Evolutionary conservation across 23 red algal genomes (phyloP).

Genomic region (Gracilaria caudata): DNA sequence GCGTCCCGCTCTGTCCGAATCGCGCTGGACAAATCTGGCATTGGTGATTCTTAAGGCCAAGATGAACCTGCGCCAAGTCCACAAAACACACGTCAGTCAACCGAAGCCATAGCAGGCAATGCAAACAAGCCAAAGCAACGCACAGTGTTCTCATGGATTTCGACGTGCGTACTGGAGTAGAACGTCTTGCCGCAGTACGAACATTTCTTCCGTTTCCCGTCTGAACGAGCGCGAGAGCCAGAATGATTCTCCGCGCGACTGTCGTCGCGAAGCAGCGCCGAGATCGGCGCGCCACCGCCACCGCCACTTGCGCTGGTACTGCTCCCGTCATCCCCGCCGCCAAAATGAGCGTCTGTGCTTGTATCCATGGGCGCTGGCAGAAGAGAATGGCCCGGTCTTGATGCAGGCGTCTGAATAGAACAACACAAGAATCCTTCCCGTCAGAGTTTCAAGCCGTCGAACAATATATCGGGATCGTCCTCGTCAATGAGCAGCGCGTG

Average conservation of each 20-base stretch:
- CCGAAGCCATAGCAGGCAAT: background rate
- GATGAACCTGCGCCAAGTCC: conserved; percentile 21
- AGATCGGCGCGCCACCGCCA: background rate
- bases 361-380: background rate
- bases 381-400: background rate
- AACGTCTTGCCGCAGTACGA: conserved; percentile 9
- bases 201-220: conserved; percentile 12
- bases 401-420: background rate
- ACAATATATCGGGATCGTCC: background rate
- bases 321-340: background rate
- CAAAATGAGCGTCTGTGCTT: background rate
- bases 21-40: conserved; percentile 32
- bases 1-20: conserved; percentile 47
- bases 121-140: background rate
- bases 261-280: background rate
- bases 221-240: background rate
- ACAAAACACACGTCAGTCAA: background rate
- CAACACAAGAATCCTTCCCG: background rate
- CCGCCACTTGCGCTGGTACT: background rate
- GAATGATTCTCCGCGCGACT: background rate
- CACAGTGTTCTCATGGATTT: conserved; percentile 38
- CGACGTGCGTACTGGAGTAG: conserved; percentile 34
- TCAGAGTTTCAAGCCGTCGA: background rate
- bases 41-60: conserved; percentile 24
- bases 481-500: background rate